phyloP scores from a whole-genome alignment of 2,329 filamentous ascomycete genomes.

The Xylariaceae sp. region DNA sequence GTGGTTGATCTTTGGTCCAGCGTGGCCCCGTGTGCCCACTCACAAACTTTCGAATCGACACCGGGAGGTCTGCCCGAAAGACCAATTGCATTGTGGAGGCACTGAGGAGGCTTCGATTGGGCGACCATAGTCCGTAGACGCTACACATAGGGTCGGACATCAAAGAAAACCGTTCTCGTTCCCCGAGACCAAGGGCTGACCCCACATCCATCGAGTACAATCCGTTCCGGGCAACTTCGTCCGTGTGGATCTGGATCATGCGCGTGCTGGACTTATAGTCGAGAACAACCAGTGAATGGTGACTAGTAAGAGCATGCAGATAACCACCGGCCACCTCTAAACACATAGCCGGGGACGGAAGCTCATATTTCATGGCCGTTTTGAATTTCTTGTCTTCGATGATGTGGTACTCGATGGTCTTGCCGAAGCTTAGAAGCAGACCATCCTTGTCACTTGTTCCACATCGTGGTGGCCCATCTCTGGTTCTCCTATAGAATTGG shows the following conservation, averaged over 20 bases:
- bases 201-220: constrained; percentile 47
- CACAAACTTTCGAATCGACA: constrained; percentile 54
- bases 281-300: constrained; percentile 55
- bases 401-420: constrained; percentile 52
- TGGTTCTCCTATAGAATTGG: constrained; percentile 43
- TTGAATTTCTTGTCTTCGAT: constrained; percentile 54
- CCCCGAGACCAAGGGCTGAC: constrained; percentile 12
- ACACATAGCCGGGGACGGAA: constrained; percentile 51
- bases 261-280: constrained; percentile 40
- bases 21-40: constrained; percentile 49
- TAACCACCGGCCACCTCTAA: constrained; percentile 46
- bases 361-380: constrained; percentile 41
- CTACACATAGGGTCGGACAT: constrained; percentile 46
- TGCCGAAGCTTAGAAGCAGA: constrained; percentile 53
- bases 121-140: constrained; percentile 49
- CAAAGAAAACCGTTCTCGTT: constrained; percentile 42
- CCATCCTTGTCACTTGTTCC: constrained; percentile 52
- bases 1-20: constrained; percentile 41
- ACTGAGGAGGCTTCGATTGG: constrained; percentile 39
- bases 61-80: constrained; percentile 54
- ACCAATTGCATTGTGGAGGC: constrained; percentile 41
- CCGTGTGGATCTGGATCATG: constrained; percentile 43
- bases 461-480: constrained; percentile 50
- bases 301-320: constrained; percentile 48
- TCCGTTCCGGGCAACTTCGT: constrained; percentile 42